Base-by-base conservation (phyloP, 2,329 filamentous ascomycete genomes). In the Monilinia fructicola region DNA sequence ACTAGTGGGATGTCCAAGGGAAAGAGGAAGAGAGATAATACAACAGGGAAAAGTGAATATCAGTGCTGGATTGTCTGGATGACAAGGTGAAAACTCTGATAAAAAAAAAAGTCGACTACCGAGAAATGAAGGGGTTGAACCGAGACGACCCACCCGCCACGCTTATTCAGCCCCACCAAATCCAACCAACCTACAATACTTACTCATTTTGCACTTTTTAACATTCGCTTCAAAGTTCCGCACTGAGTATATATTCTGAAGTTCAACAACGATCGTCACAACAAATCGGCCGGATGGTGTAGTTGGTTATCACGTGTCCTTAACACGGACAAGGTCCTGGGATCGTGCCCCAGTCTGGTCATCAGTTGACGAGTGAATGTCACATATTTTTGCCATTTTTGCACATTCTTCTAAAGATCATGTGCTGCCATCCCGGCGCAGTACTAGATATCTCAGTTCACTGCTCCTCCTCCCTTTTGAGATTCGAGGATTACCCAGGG, bases 291-390 rank as follows among this genome's bases (percentile, higher is more conserved):
- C 58, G 44, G 58, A 61, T 61, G 58, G 44, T 61, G 44, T 61
- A 61, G 58, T 61, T 61, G 58, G 58, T 50, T 61, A 61, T 61
- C 58, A 61, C 58, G 44, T 61, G 44, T 61, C 58, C 58, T 60
- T 61, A 61, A 50, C 58, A 38, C 44, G 58, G 58, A 60, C 44
- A 60, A 60, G 58, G 58, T 60, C 58, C 58, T 60, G 58, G 58
- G 58, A 50, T 60, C 58, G 44, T 50, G 12, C 40, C 40, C 40
- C 40, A 42, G 40, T 42, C 12, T 14, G 40, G 40, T 16, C 40
- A 42, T 59, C 16, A 46, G 2, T 0, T 0, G 1, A 1, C 0
- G 0, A 6, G 11, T 11, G 1, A 5, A 21, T 1, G 40, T 6
- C 5, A 12, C 21, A 1, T 4, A 1, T 12, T 50, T 60, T 60